A percentile compares a stretch with the other conserved stretches of the same genome.
phyloP scores from a whole-genome alignment of 1,284 basidiomycete species.

The Ceratobasidium sp. region DNA sequence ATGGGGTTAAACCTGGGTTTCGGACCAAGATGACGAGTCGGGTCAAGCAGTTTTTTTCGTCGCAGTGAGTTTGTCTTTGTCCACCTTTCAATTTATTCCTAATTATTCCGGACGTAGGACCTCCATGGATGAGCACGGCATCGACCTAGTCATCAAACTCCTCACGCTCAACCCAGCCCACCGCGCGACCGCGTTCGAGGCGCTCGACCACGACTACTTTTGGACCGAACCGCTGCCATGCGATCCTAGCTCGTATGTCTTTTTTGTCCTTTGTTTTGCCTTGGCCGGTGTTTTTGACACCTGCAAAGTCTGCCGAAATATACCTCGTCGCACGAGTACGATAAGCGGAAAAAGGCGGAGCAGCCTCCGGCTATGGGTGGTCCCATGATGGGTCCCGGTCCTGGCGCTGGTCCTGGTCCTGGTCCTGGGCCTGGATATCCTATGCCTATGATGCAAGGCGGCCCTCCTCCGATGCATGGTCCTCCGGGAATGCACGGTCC shows the following conservation, averaged over 20 bases:
- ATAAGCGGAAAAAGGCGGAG: slow-evolving; percentile 69
- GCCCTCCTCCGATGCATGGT: not conserved
- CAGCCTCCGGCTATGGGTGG: not conserved
- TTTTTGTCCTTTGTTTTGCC: slow-evolving; percentile 36
- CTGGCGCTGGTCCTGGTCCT: not conserved
- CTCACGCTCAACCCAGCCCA: slow-evolving; percentile 65
- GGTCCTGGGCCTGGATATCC: not conserved
- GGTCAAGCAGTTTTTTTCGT: slow-evolving; percentile 39
- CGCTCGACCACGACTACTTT: slow-evolving; percentile 65
- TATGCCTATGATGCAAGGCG: not conserved
- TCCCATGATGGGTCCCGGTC: slow-evolving; percentile 7
- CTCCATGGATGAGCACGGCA: slow-evolving; percentile 49
- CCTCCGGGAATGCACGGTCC: slow-evolving; percentile 12
- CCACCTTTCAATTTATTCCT: slow-evolving; percentile 23
- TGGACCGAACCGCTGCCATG: slow-evolving; percentile 88
- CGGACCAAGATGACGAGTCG: slow-evolving; percentile 8
- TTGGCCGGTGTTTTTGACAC: not conserved
- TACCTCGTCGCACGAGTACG: slow-evolving; percentile 86
- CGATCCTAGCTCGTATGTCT: slow-evolving; percentile 80
- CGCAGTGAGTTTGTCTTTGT: not conserved
- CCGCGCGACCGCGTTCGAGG: slow-evolving; percentile 63
- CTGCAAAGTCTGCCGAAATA: slow-evolving; percentile 76
- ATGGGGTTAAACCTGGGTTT: slow-evolving; percentile 71
- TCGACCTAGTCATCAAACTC: slow-evolving; percentile 61
- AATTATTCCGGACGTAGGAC: slow-evolving; percentile 19